phyloP scores from a whole-genome alignment of 2,329 filamentous ascomycete genomes.

The Cytospora leucostoma region DNA sequence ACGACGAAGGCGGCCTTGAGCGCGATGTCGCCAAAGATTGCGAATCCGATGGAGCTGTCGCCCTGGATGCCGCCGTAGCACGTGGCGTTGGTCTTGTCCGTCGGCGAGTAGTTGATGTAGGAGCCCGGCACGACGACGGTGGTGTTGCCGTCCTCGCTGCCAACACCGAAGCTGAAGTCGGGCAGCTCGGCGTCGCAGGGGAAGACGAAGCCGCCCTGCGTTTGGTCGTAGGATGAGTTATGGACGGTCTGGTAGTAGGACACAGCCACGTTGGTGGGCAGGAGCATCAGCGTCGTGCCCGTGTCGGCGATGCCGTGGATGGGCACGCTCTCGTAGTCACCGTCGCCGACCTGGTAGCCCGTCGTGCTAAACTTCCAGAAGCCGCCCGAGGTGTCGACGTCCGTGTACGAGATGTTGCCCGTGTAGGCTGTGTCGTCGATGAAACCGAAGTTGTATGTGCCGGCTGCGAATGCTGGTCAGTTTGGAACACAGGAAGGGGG shows the following conservation, averaged over 20 bases:
- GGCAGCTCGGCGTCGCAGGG: constrained; percentile 39
- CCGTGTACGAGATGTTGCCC: constrained; percentile 56
- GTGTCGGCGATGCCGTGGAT: constrained; percentile 65
- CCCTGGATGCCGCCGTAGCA: constrained; percentile 43
- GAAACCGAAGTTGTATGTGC: constrained; percentile 44
- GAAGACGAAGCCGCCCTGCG: constrained; percentile 46
- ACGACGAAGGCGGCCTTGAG: constrained; percentile 39
- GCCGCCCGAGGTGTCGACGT: constrained; percentile 56
- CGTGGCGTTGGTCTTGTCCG: constrained; percentile 28
- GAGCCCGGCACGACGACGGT: constrained; percentile 40
- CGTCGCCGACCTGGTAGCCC: constrained; percentile 54
- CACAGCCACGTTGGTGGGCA: constrained; percentile 48
- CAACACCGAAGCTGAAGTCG: constrained; percentile 41
- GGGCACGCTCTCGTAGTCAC: constrained; percentile 37
- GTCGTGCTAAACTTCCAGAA: constrained; percentile 63
- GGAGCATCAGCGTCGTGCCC: constrained; percentile 62
- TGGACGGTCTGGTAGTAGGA: constrained; percentile 54
- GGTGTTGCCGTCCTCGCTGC: constrained; percentile 38
- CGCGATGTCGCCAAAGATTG: constrained; percentile 37
- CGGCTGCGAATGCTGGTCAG: constrained; percentile 29
- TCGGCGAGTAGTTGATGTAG: constrained; percentile 41
- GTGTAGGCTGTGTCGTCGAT: constrained; percentile 55
- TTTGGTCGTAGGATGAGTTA: constrained; percentile 41
- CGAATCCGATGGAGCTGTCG: constrained; percentile 32
- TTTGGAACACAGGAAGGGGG: too few species aligned